phyloP scores from a whole-genome alignment of 2,329 filamentous ascomycete species.

The Berkeleyomyces rouxiae region DNA sequence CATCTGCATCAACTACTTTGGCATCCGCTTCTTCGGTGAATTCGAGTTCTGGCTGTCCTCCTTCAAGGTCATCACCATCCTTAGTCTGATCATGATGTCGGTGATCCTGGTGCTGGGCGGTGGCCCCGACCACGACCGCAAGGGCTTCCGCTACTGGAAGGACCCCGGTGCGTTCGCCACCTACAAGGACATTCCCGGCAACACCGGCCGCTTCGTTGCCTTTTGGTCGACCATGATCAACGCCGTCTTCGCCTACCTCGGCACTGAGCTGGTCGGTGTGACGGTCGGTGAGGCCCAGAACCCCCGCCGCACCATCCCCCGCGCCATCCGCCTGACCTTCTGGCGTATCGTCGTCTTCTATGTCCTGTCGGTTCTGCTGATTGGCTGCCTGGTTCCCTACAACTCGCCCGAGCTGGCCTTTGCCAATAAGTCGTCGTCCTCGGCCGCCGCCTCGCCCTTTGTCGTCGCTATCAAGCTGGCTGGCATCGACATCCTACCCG shows the following conservation, averaged over 20 bases:
- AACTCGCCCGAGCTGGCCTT: slow-evolving; percentile 43
- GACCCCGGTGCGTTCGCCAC: slow-evolving; percentile 39
- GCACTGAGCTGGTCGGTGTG: slow-evolving; percentile 61
- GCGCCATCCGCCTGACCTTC: slow-evolving; percentile 65
- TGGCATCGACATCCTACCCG: slow-evolving; percentile 43
- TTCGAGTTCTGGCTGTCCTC: slow-evolving; percentile 46
- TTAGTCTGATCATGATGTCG: slow-evolving; percentile 48
- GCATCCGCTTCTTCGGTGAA: slow-evolving; percentile 53
- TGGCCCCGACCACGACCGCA: slow-evolving; percentile 43
- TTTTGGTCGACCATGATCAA: slow-evolving; percentile 60
- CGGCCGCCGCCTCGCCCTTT: slow-evolving; percentile 52
- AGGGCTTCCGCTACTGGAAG: slow-evolving; percentile 51
- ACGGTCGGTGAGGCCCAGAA: slow-evolving; percentile 69
- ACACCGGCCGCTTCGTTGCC: slow-evolving; percentile 38
- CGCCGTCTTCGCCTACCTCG: slow-evolving; percentile 64
- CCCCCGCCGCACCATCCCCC: slow-evolving; percentile 58
- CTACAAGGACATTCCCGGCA: slow-evolving; percentile 26
- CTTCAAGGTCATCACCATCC: slow-evolving; percentile 51
- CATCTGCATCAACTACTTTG: slow-evolving; percentile 50
- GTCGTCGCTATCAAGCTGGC: slow-evolving; percentile 55
- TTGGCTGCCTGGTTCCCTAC: slow-evolving; percentile 65
- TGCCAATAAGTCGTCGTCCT: slow-evolving; percentile 29
- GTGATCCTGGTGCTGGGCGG: slow-evolving; percentile 48
- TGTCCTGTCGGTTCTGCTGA: slow-evolving; percentile 52
- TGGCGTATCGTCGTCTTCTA: slow-evolving; percentile 74